Percentiles rank a stretch among this genome's conserved stretches.
These are phyloP conservation scores for Paspalum notatum DNA, from an alignment of 176 grass and related monocot genomes.

Conservation along the genomic window DNA sequence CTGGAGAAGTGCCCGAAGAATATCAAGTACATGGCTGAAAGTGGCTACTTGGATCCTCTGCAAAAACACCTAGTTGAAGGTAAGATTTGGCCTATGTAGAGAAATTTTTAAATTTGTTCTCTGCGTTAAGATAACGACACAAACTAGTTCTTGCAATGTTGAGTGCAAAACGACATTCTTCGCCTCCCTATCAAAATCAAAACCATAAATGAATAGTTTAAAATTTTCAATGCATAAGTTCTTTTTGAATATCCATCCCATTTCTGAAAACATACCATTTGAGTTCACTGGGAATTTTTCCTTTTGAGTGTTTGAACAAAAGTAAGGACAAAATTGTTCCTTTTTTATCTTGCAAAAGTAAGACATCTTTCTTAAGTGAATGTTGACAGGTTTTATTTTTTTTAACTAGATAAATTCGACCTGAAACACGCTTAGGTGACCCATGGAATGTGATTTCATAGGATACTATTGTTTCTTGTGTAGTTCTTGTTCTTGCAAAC, in stretches of 20 bases:
- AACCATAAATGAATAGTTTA: constrained; percentile 15
- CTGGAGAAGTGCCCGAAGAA: constrained; percentile 85
- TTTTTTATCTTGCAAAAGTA: background rate
- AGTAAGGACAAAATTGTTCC: background rate
- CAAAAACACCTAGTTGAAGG: constrained; percentile 83
- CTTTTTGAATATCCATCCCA: background rate
- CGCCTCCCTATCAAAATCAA: background rate
- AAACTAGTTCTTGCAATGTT: background rate
- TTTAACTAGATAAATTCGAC: background rate
- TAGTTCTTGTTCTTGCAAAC: background rate
- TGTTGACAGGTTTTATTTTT: background rate
- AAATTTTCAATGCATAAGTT: constrained; percentile 13
- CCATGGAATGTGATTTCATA: background rate
- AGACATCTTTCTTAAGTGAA: background rate
- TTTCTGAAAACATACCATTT: constrained; percentile 18
- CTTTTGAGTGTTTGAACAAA: background rate
- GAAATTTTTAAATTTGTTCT: background rate
- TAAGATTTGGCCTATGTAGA: constrained; percentile 34
- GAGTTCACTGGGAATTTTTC: background rate
- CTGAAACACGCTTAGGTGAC: background rate
- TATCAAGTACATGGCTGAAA: constrained; percentile 94
- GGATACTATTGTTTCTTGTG: background rate
- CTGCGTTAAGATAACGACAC: background rate
- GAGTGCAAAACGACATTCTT: background rate
- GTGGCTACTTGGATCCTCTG: constrained; percentile 88